phyloP scores from a whole-genome alignment of 2,329 filamentous ascomycete genomes.

The Trichoderma breve region DNA sequence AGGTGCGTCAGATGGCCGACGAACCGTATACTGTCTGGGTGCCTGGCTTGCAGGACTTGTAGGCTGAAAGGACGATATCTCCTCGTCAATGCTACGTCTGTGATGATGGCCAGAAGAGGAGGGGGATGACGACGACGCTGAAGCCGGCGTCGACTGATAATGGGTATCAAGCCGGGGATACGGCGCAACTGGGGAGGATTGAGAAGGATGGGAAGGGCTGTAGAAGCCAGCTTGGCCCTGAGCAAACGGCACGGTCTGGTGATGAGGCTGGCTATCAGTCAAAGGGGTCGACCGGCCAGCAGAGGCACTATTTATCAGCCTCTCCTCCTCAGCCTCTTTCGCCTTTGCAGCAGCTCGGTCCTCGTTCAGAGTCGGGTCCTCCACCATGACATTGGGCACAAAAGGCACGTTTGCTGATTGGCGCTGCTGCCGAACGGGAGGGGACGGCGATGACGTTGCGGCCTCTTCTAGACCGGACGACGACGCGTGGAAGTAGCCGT shows the following conservation, averaged over 20 bases:
- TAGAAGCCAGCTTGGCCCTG: not conserved
- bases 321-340: constrained; percentile 44
- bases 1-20: constrained; percentile 41
- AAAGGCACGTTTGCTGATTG: constrained; percentile 39
- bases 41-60: not conserved
- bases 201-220: not conserved
- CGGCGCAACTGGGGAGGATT: not conserved
- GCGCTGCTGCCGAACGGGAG: constrained; percentile 25
- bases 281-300: constrained; percentile 21
- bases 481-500: constrained; percentile 50
- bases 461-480: constrained; percentile 22
- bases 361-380: constrained; percentile 46
- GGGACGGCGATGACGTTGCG: constrained; percentile 26
- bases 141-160: not conserved
- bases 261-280: constrained; percentile 6
- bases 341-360: constrained; percentile 40
- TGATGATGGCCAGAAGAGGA: constrained; percentile 23
- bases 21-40: constrained; percentile 24
- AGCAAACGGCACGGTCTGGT: not conserved
- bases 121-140: constrained; percentile 17
- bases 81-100: constrained; percentile 28
- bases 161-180: not conserved
- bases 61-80: constrained; percentile 1
- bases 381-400: constrained; percentile 49
- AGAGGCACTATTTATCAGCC: constrained; percentile 31